A percentile compares a stretch with the other conserved stretches of the same genome.
These are phyloP conservation scores for Waltergamsia citrina DNA, from an alignment of 2,329 filamentous ascomycete genomes.

Conservation along the genomic window DNA sequence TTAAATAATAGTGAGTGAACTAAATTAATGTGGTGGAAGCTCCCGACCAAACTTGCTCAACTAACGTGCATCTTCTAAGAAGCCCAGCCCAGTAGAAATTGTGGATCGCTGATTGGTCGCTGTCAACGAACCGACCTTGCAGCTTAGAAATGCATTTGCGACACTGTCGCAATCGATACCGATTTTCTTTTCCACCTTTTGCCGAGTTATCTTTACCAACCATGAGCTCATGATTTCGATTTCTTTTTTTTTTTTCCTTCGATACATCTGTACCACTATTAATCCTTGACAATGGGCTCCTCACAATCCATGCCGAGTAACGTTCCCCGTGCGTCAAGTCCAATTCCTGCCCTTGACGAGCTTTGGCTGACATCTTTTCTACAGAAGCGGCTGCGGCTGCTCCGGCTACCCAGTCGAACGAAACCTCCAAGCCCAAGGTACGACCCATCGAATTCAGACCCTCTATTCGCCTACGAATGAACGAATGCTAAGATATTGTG, in stretches of 20 bases:
- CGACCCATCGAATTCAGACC: background rate
- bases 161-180: background rate
- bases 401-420: background rate
- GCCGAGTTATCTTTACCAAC: background rate
- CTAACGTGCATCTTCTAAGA: too few species aligned
- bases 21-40: too few species aligned
- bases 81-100: too few species aligned
- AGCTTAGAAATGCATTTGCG: slow-evolving; percentile 1
- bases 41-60: too few species aligned
- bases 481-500: background rate
- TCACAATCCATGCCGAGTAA: background rate
- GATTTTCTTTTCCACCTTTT: background rate
- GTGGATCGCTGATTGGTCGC: background rate
- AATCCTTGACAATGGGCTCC: background rate
- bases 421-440: slow-evolving; percentile 6
- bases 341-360: background rate
- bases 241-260: background rate
- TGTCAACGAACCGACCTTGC: too few species aligned
- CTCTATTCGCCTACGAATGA: background rate
- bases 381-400: slow-evolving; percentile 3
- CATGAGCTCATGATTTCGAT: background rate
- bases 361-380: background rate
- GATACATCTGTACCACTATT: background rate
- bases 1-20: too few species aligned
- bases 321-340: background rate